Percentiles rank a stretch among this genome's conserved stretches.
Evolutionary conservation across 352 stramenopile species (phyloP).

Genomic region (Globisporangium okanoganense): DNA sequence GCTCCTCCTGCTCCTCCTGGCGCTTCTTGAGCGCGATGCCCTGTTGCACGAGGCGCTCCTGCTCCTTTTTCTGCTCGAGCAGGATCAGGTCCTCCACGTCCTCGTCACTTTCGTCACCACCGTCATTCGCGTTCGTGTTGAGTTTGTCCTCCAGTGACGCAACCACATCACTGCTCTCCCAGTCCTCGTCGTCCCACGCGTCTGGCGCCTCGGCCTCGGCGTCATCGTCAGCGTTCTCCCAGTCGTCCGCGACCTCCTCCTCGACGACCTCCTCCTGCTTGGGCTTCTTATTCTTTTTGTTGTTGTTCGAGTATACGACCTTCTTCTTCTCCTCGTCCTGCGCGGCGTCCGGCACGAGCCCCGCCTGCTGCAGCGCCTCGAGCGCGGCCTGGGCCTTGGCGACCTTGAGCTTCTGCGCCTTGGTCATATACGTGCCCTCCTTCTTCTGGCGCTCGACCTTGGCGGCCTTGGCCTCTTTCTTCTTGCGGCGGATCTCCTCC

Average conservation of each 20-base stretch:
- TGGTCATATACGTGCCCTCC: slow-evolving; percentile 99
- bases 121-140: slow-evolving; percentile 36
- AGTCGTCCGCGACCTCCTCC: slow-evolving; percentile 71
- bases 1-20: slow-evolving; percentile 82
- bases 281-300: slow-evolving; percentile 55
- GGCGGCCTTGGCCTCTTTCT: slow-evolving; percentile 78
- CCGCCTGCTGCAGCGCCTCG: slow-evolving; percentile 91
- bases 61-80: slow-evolving; percentile 92
- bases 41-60: slow-evolving; percentile 88
- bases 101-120: slow-evolving; percentile 62
- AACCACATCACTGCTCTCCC: slow-evolving; percentile 72
- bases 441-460: slow-evolving; percentile 94
- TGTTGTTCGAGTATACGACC: slow-evolving; percentile 91
- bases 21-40: slow-evolving; percentile 95
- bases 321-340: slow-evolving; percentile 86
- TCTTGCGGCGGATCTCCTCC: slow-evolving; percentile 72
- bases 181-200: slow-evolving; percentile 83
- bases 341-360: slow-evolving; percentile 65
- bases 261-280: slow-evolving; percentile 31
- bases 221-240: slow-evolving; percentile 56
- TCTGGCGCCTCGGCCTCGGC: slow-evolving; percentile 60
- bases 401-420: slow-evolving; percentile 95
- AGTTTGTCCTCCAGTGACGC: slow-evolving; percentile 81
- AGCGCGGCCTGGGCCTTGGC: slow-evolving; percentile 84
- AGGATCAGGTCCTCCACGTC: slow-evolving; percentile 92